These are phyloP conservation scores for Plenodomus lindquistii DNA, from an alignment of 2,329 filamentous ascomycete genomes.

Conservation along the genomic window DNA sequence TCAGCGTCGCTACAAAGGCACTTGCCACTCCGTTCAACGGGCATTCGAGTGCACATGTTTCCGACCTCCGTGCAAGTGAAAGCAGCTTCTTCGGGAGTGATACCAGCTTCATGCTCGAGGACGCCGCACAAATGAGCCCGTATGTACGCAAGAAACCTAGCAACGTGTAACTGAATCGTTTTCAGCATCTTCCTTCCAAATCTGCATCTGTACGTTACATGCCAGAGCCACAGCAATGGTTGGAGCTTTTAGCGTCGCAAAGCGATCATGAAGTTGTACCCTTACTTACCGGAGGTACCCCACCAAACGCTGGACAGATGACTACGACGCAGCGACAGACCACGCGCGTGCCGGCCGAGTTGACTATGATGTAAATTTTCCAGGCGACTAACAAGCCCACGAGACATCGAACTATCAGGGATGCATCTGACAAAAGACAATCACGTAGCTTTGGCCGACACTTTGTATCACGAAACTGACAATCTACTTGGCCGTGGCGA, in stretches of 20 bases:
- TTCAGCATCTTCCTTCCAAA: not conserved
- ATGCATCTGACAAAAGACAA: not conserved
- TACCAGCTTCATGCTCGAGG: too few species aligned
- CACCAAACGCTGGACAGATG: not conserved
- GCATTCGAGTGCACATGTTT: too few species aligned
- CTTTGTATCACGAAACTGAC: not conserved
- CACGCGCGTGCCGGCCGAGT: not conserved
- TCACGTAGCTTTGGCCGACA: not conserved
- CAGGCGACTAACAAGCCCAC: not conserved
- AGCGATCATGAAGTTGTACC: not conserved
- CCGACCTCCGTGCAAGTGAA: too few species aligned
- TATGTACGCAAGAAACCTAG: not conserved
- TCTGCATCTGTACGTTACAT: not conserved
- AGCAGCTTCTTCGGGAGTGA: too few species aligned
- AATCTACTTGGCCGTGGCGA: not conserved
- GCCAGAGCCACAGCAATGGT: not conserved
- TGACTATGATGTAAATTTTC: not conserved
- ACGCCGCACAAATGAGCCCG: not conserved
- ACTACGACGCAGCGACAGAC: too few species aligned
- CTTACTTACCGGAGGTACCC: not conserved
- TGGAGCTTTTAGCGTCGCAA: not conserved
- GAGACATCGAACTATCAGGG: not conserved
- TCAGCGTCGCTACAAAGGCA: too few species aligned
- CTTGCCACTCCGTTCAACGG: too few species aligned
- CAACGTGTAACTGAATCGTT: not conserved